These are phyloP conservation scores for Kwoniella bestiolae DNA, from an alignment of 768 basidiomycete species.

Conservation along the genomic window DNA sequence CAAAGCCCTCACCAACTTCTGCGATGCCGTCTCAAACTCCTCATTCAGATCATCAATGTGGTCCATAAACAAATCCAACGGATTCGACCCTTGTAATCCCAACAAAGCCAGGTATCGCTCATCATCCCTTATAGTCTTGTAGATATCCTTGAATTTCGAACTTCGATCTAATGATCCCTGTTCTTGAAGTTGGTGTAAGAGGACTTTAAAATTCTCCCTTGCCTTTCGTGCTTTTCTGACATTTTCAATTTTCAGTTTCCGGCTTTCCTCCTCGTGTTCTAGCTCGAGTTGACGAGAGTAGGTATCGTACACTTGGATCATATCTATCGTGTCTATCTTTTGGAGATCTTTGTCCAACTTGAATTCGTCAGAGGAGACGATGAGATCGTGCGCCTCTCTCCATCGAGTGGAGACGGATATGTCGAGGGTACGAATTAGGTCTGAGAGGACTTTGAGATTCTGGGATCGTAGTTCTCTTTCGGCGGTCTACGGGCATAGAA, in stretches of 20 bases:
- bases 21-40: conserved; percentile 76
- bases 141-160: conserved; percentile 89
- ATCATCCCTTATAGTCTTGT: conserved; percentile 75
- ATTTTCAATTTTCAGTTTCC: conserved; percentile 79
- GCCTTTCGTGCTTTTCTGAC: conserved; percentile 84
- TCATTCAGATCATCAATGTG: conserved; percentile 84
- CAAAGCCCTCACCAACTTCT: conserved; percentile 62
- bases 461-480: conserved; percentile 59
- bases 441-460: conserved; percentile 79
- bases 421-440: conserved; percentile 80
- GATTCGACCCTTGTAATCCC: conserved; percentile 91
- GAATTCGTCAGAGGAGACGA: conserved; percentile 80
- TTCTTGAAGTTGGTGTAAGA: conserved; percentile 72
- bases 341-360: conserved; percentile 74
- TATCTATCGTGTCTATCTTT: conserved; percentile 84
- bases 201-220: conserved; percentile 82
- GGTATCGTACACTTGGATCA: conserved; percentile 91
- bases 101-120: conserved; percentile 83
- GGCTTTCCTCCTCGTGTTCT: conserved; percentile 86
- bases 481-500: conserved; percentile 28
- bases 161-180: conserved; percentile 74
- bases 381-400: conserved; percentile 77
- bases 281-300: conserved; percentile 86
- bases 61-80: conserved; percentile 97
- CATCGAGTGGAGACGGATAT: conserved; percentile 94